Evolutionary conservation across 2,329 filamentous ascomycete species (phyloP).

Genomic region (Xylariales sp.): DNA sequence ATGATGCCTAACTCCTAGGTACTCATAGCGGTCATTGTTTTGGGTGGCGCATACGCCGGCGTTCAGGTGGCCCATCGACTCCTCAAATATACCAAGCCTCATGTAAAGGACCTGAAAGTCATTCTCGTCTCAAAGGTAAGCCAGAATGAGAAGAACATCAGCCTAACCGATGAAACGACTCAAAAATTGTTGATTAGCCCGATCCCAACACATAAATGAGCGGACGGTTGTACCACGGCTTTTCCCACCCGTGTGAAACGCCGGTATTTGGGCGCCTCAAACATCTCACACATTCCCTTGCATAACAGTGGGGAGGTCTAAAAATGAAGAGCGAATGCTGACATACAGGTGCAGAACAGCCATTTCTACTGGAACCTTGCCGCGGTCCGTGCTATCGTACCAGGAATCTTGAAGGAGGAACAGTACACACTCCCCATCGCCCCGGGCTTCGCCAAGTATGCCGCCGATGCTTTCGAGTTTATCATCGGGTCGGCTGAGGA

Average conservation of each 20-base stretch:
- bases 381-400: slow-evolving; percentile 66
- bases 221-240: neutral
- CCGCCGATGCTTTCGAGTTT: slow-evolving; percentile 61
- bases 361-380: slow-evolving; percentile 71
- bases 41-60: slow-evolving; percentile 66
- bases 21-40: slow-evolving; percentile 58
- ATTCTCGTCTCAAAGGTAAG: slow-evolving; percentile 66
- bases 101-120: slow-evolving; percentile 62
- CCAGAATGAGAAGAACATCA: neutral
- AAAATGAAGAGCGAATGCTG: slow-evolving; percentile 18
- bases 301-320: neutral
- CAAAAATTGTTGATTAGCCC: neutral
- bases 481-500: slow-evolving; percentile 61
- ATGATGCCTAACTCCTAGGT: neutral
- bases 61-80: slow-evolving; percentile 65
- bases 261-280: neutral
- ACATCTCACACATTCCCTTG: neutral
- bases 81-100: slow-evolving; percentile 62
- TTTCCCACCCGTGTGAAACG: neutral
- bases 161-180: neutral
- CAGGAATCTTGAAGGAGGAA: slow-evolving; percentile 61
- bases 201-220: neutral
- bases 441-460: slow-evolving; percentile 62
- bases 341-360: slow-evolving; percentile 57
- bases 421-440: slow-evolving; percentile 63